phyloP scores from a whole-genome alignment of 352 stramenopile genomes.

The Globisporangium mamillatum region DNA sequence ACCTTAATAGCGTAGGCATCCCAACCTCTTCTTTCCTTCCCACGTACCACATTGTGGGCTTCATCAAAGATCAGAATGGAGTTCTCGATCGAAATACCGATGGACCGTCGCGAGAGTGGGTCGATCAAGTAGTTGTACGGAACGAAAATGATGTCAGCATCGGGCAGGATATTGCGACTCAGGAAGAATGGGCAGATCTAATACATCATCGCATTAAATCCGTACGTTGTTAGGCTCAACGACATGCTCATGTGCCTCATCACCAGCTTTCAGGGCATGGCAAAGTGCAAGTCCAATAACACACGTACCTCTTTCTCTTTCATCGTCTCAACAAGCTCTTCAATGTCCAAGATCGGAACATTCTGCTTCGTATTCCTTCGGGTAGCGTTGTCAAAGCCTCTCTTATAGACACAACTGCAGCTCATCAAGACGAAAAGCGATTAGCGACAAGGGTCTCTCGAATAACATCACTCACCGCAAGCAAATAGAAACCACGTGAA shows the following conservation, averaged over 20 bases:
- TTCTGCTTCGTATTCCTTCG: slow-evolving; percentile 45
- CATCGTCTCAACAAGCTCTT: slow-evolving; percentile 93
- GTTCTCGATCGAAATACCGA: slow-evolving; percentile 95
- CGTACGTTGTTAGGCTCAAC: not conserved
- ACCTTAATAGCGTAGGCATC: slow-evolving; percentile 22
- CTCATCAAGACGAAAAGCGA: not conserved
- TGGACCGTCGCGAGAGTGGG: slow-evolving; percentile 81
- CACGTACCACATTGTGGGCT: slow-evolving; percentile 97
- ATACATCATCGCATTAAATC: not conserved
- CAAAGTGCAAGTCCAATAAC: not conserved
- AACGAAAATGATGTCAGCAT: slow-evolving; percentile 97
- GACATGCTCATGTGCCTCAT: not conserved
- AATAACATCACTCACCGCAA: not conserved
- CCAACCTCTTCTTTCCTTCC: not conserved
- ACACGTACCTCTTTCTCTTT: slow-evolving; percentile 60
- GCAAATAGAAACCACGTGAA: slow-evolving; percentile 18
- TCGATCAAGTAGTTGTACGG: slow-evolving; percentile 99
- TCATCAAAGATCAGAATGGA: slow-evolving; percentile 99
- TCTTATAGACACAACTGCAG: slow-evolving; percentile 69
- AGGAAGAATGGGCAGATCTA: slow-evolving; percentile 98
- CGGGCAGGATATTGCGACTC: slow-evolving; percentile 84
- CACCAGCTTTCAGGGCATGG: slow-evolving; percentile 1
- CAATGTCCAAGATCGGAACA: slow-evolving; percentile 96
- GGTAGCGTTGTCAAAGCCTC: slow-evolving; percentile 66
- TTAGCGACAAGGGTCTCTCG: not conserved